Conservation (phyloP, 164 flowering plant species). For the Vitis riparia region DNA sequence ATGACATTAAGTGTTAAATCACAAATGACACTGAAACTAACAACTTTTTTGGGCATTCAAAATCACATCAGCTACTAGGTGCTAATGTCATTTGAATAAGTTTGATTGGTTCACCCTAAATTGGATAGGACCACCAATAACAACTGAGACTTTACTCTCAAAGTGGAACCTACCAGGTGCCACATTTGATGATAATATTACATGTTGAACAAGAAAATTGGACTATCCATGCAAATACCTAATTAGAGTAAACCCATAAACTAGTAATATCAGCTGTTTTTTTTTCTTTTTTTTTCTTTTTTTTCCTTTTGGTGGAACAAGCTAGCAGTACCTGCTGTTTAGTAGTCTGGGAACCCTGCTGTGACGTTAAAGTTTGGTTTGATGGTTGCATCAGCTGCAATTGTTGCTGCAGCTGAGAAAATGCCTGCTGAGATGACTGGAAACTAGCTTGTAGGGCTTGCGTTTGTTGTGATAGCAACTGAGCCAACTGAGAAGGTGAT, state of each 20-base stretch:
- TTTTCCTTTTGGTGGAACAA: background rate
- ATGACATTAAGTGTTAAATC: background rate
- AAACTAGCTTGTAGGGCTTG: constrained; percentile 79
- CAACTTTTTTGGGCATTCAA: background rate
- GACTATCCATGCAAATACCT: no score
- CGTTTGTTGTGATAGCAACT: constrained; percentile 77
- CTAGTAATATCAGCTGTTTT: no score
- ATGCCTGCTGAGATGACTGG: constrained; percentile 90
- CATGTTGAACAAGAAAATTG: background rate
- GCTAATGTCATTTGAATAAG: background rate
- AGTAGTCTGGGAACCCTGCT: constrained; percentile 43
- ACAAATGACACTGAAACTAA: background rate
- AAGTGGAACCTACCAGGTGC: background rate
- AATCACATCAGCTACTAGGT: no score
- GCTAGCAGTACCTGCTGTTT: constrained; percentile 65
- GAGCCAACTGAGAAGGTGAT: constrained; percentile 78
- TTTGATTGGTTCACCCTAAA: background rate
- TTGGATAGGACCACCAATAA: background rate
- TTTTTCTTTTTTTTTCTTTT: no score
- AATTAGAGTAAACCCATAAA: background rate
- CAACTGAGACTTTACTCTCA: background rate
- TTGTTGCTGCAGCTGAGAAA: constrained; percentile 94
- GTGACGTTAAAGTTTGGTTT: constrained; percentile 44
- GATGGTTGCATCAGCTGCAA: constrained; percentile 76
- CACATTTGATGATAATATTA: background rate